These are phyloP conservation scores for Cladobotryum mycophilum DNA, from an alignment of 2,329 filamentous ascomycete species.

Conservation along the genomic window DNA sequence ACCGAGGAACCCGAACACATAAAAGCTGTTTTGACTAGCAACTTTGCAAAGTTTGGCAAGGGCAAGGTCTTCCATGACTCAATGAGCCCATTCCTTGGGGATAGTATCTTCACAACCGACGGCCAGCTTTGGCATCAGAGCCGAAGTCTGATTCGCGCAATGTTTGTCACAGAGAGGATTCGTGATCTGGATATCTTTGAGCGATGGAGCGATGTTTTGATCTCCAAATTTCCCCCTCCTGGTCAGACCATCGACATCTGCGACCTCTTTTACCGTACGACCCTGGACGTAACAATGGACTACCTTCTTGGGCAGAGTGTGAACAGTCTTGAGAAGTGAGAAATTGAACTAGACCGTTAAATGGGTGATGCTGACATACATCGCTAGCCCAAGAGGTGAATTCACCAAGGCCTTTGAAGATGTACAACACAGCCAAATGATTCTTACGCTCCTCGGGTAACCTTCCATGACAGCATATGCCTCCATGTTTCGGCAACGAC, in stretches of 20 bases:
- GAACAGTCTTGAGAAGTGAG: conserved; percentile 11
- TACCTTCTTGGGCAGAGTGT: conserved; percentile 62
- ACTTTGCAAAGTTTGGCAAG: conserved; percentile 81
- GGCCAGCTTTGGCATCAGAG: conserved; percentile 71
- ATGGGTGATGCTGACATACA: neutral
- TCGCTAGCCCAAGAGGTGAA: conserved; percentile 46
- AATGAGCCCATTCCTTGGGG: conserved; percentile 69
- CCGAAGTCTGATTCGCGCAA: conserved; percentile 72
- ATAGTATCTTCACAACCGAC: conserved; percentile 75
- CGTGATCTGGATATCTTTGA: conserved; percentile 79
- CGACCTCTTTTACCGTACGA: conserved; percentile 74
- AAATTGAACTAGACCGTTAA: neutral
- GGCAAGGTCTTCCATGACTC: conserved; percentile 67
- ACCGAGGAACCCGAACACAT: conserved; percentile 85
- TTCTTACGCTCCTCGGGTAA: conserved; percentile 16
- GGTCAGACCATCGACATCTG: conserved; percentile 61
- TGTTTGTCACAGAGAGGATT: conserved; percentile 79
- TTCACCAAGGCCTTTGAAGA: conserved; percentile 81
- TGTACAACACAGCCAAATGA: conserved; percentile 63
- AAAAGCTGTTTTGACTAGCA: conserved; percentile 81
- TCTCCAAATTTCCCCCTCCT: conserved; percentile 24
- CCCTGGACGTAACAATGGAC: conserved; percentile 78
- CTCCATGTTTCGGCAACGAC: conserved; percentile 33
- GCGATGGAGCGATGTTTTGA: conserved; percentile 12
- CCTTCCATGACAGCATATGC: neutral